phyloP scores from a whole-genome alignment of 2,329 filamentous ascomycete genomes.

The Fusarium nodosum region DNA sequence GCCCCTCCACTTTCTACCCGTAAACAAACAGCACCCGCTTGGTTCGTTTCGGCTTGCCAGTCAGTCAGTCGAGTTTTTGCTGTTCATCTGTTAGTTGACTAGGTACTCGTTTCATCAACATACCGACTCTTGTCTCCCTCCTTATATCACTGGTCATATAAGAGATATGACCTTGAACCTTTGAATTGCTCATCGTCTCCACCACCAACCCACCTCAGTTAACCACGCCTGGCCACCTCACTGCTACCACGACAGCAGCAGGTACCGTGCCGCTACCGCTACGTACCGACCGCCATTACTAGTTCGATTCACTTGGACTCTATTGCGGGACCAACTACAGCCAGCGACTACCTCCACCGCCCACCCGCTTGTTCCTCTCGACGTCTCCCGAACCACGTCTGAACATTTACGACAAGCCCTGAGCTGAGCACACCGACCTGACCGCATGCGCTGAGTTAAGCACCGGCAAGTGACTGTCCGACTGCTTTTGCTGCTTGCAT shows the following conservation, averaged over 20 bases:
- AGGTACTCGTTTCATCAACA: not conserved
- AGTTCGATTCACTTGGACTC: slow-evolving; percentile 34
- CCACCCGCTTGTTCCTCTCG: slow-evolving; percentile 45
- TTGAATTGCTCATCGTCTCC: slow-evolving; percentile 41
- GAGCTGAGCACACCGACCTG: slow-evolving; percentile 39
- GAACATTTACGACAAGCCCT: slow-evolving; percentile 39
- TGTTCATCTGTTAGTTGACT: slow-evolving; percentile 1
- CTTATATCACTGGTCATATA: not conserved
- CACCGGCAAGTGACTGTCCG: slow-evolving; percentile 32
- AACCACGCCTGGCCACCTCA: slow-evolving; percentile 25
- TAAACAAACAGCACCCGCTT: slow-evolving; percentile 27
- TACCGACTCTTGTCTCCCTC: not conserved
- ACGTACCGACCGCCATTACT: slow-evolving; percentile 41
- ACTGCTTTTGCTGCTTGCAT: slow-evolving; percentile 37
- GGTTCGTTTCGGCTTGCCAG: slow-evolving; percentile 8
- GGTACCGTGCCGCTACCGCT: slow-evolving; percentile 33
- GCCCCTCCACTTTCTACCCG: slow-evolving; percentile 32
- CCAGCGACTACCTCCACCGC: slow-evolving; percentile 45
- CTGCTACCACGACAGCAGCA: slow-evolving; percentile 34
- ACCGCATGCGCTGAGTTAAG: slow-evolving; percentile 34
- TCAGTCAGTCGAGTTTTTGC: slow-evolving; percentile 2
- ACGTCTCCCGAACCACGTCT: slow-evolving; percentile 45
- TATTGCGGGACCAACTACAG: slow-evolving; percentile 41
- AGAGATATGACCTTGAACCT: slow-evolving; percentile 42
- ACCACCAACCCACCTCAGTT: slow-evolving; percentile 38